Conservation (phyloP, 176 grass and related monocot genomes). For the Oropetium thomaeum region DNA sequence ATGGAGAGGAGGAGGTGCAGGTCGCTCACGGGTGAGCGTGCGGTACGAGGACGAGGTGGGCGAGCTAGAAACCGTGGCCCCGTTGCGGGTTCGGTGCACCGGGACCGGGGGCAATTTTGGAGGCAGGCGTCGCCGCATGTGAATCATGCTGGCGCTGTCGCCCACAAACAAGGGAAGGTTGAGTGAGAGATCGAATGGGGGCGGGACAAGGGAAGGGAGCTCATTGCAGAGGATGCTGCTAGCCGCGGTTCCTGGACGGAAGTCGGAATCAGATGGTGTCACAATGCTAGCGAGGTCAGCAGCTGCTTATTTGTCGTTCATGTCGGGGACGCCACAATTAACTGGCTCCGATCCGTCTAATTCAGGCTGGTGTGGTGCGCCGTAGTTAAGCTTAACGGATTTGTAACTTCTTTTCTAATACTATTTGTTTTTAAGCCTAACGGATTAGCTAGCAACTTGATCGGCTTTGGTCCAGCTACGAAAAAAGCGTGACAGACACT, state of each 20-base stretch:
- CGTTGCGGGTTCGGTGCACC: constrained; percentile 9
- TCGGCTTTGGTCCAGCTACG: background rate
- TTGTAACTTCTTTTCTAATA: background rate
- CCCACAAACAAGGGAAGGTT: background rate
- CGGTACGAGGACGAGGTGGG: background rate
- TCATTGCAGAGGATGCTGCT: background rate
- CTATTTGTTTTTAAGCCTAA: background rate
- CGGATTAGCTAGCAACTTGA: background rate
- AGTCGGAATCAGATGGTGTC: background rate
- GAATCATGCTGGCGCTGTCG: constrained; percentile 26
- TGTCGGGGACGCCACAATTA: background rate
- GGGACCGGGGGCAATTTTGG: constrained; percentile 10
- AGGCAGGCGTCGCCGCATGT: constrained; percentile 33
- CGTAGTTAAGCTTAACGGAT: background rate
- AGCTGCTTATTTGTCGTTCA: background rate
- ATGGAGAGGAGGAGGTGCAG: no score
- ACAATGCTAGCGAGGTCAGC: background rate
- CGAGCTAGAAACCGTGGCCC: background rate
- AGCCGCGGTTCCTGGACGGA: background rate
- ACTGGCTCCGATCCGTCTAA: no score
- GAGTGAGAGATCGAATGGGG: background rate
- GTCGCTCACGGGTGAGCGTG: constrained; percentile 9
- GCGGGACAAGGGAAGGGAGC: no score
- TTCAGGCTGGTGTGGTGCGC: no score
- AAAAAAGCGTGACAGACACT: background rate